These are phyloP conservation scores for Protomyces inouyei DNA, from an alignment of 1,139 yeast species.

Conservation along the genomic window DNA sequence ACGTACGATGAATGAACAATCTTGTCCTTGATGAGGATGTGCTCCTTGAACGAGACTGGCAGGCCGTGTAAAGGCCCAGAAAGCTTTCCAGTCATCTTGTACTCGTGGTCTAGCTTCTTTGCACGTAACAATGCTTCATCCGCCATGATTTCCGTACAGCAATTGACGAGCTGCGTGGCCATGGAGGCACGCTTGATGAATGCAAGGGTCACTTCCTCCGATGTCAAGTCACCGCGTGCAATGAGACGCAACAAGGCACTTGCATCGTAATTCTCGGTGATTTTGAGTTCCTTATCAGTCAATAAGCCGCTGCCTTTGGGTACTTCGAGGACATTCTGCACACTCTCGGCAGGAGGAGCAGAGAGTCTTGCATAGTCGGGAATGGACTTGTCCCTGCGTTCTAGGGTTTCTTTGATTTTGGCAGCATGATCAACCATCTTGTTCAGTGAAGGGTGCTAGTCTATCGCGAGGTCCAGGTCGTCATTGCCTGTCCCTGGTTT, in stretches of 20 bases:
- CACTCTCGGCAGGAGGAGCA: background rate
- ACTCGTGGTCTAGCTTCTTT: slow-evolving; percentile 42
- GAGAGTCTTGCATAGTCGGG: background rate
- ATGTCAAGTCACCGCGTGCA: slow-evolving; percentile 43
- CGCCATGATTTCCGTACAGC: slow-evolving; percentile 39
- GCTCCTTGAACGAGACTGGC: slow-evolving; percentile 52
- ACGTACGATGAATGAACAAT: slow-evolving; percentile 46
- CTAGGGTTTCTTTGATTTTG: background rate
- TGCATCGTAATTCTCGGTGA: slow-evolving; percentile 36
- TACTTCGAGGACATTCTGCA: slow-evolving; percentile 17
- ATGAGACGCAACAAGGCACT: slow-evolving; percentile 42
- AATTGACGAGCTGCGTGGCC: slow-evolving; percentile 52
- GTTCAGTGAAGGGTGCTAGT: background rate
- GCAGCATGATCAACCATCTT: background rate
- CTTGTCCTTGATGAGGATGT: slow-evolving; percentile 46
- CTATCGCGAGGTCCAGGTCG: too few relatives aligned
- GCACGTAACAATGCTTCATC: slow-evolving; percentile 42
- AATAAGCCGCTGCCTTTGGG: slow-evolving; percentile 13
- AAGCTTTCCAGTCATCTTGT: slow-evolving; percentile 40
- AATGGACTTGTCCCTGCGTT: background rate
- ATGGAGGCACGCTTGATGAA: slow-evolving; percentile 56
- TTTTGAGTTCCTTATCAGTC: slow-evolving; percentile 33
- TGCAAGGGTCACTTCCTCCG: slow-evolving; percentile 49
- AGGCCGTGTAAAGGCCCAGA: slow-evolving; percentile 52
- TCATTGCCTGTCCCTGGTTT: too few relatives aligned